Evolutionary conservation across 139 green algal species (phyloP).

Genomic region (Asterochloris sp.): DNA sequence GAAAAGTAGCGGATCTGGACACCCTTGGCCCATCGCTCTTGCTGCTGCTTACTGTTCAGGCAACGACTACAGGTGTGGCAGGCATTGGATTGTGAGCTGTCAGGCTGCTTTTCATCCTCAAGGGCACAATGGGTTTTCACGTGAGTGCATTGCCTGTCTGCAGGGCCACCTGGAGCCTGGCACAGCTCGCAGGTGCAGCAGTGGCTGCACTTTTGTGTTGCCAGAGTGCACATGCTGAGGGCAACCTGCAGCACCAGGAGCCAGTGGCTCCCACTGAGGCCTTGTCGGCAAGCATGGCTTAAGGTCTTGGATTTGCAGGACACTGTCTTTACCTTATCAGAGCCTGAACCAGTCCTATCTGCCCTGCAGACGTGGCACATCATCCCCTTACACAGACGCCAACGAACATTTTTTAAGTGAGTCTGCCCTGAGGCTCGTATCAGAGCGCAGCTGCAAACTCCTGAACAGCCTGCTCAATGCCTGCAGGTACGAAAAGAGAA

Average conservation of each 20-base stretch:
- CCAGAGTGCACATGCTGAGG: no score
- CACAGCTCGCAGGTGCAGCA: neutral
- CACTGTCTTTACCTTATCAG: neutral
- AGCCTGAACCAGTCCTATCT: neutral
- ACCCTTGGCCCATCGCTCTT: no score
- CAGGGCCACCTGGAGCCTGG: neutral
- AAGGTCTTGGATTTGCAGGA: neutral
- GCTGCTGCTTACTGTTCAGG: neutral
- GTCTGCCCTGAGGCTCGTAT: neutral
- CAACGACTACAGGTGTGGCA: neutral
- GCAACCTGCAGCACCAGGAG: no score
- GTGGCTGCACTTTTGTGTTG: neutral
- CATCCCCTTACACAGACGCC: neutral
- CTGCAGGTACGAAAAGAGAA: constrained; percentile 78
- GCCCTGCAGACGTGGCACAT: constrained; percentile 7
- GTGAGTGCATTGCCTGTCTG: neutral
- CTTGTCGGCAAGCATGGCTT: neutral
- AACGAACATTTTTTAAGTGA: constrained; percentile 10
- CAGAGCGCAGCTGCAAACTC: neutral
- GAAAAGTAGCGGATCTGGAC: no score
- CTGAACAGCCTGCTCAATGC: no score
- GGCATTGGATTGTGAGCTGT: neutral
- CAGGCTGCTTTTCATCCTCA: neutral
- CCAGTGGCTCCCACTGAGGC: neutral
- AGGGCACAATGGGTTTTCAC: neutral